These are phyloP conservation scores for Elasticomyces elasticus DNA, from an alignment of 495 filamentous ascomycete species.

Conservation along the genomic window DNA sequence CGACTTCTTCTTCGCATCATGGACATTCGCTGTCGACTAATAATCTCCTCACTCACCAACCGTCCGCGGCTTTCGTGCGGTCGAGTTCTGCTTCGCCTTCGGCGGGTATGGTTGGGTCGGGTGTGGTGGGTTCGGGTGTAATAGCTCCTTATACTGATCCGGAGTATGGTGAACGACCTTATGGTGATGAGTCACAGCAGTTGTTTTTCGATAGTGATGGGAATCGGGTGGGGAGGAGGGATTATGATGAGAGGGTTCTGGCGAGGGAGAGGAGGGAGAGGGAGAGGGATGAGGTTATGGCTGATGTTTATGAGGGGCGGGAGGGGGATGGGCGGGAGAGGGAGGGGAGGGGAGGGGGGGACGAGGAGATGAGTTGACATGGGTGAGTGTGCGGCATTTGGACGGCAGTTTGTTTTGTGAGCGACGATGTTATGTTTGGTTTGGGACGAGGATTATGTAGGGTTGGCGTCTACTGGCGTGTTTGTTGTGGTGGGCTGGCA, in stretches of 20 bases:
- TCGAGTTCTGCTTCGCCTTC: no score
- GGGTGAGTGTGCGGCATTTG: no score
- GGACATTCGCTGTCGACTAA: no score
- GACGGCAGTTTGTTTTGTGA: no score
- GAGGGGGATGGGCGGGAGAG: background rate
- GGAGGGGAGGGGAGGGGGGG: background rate
- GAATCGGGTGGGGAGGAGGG: background rate
- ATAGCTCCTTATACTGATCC: slow-evolving; percentile 5
- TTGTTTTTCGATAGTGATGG: background rate
- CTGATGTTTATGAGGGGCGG: slow-evolving; percentile 4
- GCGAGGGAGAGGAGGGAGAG: background rate
- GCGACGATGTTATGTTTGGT: no score
- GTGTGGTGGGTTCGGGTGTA: no score
- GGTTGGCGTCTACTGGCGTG: no score
- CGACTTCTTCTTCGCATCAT: background rate
- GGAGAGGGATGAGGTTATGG: slow-evolving; percentile 9
- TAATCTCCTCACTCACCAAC: background rate
- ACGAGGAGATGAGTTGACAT: background rate
- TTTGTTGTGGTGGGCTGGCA: no score
- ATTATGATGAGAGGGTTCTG: background rate
- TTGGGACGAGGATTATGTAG: no score
- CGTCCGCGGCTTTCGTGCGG: no score
- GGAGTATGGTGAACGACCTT: slow-evolving; percentile 5
- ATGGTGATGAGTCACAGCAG: background rate
- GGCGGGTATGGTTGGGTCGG: no score